Conservation (phyloP, 345 rosid genomes). For the Triadica sebifera region DNA sequence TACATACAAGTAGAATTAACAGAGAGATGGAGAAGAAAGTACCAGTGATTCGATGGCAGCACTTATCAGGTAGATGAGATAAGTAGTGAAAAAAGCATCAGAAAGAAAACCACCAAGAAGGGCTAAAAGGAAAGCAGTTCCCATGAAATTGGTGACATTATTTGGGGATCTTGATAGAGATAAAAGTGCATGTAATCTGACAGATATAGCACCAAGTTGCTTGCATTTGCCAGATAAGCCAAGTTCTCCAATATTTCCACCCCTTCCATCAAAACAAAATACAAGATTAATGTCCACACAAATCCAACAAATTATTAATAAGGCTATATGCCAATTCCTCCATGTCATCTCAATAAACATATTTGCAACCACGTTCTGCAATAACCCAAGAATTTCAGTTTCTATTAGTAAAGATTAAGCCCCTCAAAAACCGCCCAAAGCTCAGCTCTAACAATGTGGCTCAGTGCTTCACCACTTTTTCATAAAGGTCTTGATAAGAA, state of each 20-base stretch:
- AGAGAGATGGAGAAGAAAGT: neutral
- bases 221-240: conserved; percentile 75
- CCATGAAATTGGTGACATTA: conserved; percentile 80
- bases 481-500: too few species aligned
- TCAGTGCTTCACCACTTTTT: too few species aligned
- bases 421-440: too few species aligned
- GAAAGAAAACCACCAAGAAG: conserved; percentile 84
- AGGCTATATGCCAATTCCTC: too few species aligned
- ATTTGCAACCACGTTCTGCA: too few species aligned
- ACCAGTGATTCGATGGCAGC: conserved; percentile 67
- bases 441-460: too few species aligned
- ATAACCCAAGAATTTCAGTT: too few species aligned
- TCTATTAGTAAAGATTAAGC: too few species aligned
- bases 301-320: too few species aligned
- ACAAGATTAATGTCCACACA: neutral
- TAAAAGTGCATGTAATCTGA: conserved; percentile 60
- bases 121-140: conserved; percentile 76
- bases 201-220: conserved; percentile 70
- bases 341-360: too few species aligned
- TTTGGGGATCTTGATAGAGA: conserved; percentile 71
- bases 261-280: conserved; percentile 32
- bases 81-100: conserved; percentile 68
- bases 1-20: too few species aligned
- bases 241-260: conserved; percentile 90
- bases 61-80: conserved; percentile 57